phyloP scores from a whole-genome alignment of 2,329 filamentous ascomycete genomes.

The Colletotrichum sublineola region DNA sequence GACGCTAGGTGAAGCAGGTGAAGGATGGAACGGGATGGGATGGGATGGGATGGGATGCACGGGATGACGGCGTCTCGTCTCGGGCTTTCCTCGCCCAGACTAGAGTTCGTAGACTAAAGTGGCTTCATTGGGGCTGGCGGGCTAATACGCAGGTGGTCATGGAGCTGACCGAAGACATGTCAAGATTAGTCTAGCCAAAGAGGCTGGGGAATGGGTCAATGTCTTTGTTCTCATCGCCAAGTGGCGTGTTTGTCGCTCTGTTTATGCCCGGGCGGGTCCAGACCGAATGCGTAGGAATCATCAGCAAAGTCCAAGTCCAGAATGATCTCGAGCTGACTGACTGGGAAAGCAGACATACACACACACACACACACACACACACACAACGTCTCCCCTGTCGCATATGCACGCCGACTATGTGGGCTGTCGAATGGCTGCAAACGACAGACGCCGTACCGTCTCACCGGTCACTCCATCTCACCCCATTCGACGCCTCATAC shows the following conservation, averaged over 20 bases:
- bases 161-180: constrained; percentile 4
- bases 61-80: not conserved
- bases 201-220: not conserved
- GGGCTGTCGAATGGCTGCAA: constrained; percentile 5
- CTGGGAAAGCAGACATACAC: not conserved
- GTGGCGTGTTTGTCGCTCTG: not conserved
- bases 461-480: constrained; percentile 21
- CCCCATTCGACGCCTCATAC: not conserved
- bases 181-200: not conserved
- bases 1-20: constrained; percentile 13
- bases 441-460: constrained; percentile 2
- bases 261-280: not conserved
- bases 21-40: not conserved
- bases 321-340: not conserved
- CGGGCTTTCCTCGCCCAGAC: not conserved
- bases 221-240: not conserved
- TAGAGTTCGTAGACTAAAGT: not conserved
- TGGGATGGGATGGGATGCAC: not conserved
- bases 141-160: not conserved
- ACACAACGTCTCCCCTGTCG: too few species aligned
- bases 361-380: too few species aligned
- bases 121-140: not conserved
- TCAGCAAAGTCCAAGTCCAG: not conserved
- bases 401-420: constrained; percentile 19
- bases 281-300: not conserved